Evolutionary conservation across 2,329 filamentous ascomycete species (phyloP).

Genomic region (Alternaria metachromatica): DNA sequence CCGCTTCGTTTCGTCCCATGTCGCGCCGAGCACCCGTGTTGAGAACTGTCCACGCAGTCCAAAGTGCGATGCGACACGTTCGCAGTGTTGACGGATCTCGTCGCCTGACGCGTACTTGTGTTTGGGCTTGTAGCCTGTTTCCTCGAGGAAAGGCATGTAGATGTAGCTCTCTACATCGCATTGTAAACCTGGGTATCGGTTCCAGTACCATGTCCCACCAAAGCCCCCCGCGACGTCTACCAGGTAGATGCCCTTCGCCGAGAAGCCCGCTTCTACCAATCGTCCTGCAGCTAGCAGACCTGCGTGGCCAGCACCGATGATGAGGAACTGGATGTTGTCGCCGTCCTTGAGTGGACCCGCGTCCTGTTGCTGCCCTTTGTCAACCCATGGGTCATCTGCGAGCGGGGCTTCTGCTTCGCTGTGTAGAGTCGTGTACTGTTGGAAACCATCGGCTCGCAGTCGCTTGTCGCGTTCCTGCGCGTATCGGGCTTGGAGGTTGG

Average conservation of each 20-base stretch:
- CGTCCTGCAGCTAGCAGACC: slow-evolving; percentile 18
- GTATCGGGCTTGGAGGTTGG: slow-evolving; percentile 2
- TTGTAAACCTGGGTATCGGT: slow-evolving; percentile 55
- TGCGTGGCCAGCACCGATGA: slow-evolving; percentile 6
- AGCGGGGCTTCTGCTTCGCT: slow-evolving; percentile 1
- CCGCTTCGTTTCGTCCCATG: slow-evolving; percentile 20
- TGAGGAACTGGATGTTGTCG: slow-evolving; percentile 6
- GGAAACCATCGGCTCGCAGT: slow-evolving; percentile 2
- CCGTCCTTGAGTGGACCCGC: slow-evolving; percentile 3
- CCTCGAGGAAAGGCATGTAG: slow-evolving; percentile 68
- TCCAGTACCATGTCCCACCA: slow-evolving; percentile 59
- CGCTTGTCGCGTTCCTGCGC: slow-evolving; percentile 7
- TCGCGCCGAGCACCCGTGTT: slow-evolving; percentile 25
- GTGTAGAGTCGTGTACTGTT: slow-evolving; percentile 1
- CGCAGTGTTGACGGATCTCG: slow-evolving; percentile 55
- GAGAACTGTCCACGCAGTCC: slow-evolving; percentile 41
- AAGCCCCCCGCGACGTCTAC: slow-evolving; percentile 55
- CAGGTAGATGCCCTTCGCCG: slow-evolving; percentile 46
- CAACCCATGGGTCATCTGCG: slow-evolving; percentile 3
- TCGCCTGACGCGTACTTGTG: slow-evolving; percentile 53
- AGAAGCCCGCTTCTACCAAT: slow-evolving; percentile 48
- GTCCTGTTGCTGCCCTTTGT: not conserved
- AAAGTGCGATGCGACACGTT: slow-evolving; percentile 48
- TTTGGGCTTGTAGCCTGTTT: slow-evolving; percentile 64
- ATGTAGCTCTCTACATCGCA: slow-evolving; percentile 67